Evolutionary conservation across 108 stramenopile species (phyloP).

Genomic region (Pseudonitzschia delicatissima): DNA sequence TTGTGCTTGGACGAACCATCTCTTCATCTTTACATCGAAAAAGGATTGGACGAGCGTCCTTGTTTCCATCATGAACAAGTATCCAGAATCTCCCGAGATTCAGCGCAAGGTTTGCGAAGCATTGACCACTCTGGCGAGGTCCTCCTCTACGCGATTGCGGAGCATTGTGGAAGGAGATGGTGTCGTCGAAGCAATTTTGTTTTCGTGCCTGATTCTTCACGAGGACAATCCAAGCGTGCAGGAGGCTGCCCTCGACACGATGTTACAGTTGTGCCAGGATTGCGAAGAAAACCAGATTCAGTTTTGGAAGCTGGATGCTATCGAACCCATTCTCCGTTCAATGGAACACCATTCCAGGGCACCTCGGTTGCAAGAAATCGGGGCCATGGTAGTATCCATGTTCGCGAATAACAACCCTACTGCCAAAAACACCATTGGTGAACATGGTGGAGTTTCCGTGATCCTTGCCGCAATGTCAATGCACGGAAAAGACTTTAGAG

Average conservation of each 20-base stretch:
- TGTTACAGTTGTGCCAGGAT: constrained; percentile 60
- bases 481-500: constrained; percentile 48
- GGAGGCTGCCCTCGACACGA: constrained; percentile 45
- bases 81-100: constrained; percentile 41
- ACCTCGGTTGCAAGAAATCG: constrained; percentile 49
- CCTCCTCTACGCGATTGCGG: background rate
- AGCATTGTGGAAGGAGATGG: constrained; percentile 12
- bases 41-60: constrained; percentile 24
- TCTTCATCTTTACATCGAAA: constrained; percentile 21
- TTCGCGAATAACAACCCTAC: constrained; percentile 54
- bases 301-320: constrained; percentile 52
- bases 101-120: constrained; percentile 59
- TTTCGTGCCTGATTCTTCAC: constrained; percentile 73
- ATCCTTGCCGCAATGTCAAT: constrained; percentile 69
- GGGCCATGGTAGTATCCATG: constrained; percentile 41
- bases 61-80: constrained; percentile 57
- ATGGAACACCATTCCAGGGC: constrained; percentile 73
- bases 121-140: constrained; percentile 41
- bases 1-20: background rate
- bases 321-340: constrained; percentile 62
- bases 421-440: constrained; percentile 58
- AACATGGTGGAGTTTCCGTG: constrained; percentile 64
- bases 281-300: constrained; percentile 60
- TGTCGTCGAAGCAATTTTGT: constrained; percentile 52
- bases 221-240: constrained; percentile 51